phyloP scores from a whole-genome alignment of 805 yeast genomes.

The Candida peoriensis region DNA sequence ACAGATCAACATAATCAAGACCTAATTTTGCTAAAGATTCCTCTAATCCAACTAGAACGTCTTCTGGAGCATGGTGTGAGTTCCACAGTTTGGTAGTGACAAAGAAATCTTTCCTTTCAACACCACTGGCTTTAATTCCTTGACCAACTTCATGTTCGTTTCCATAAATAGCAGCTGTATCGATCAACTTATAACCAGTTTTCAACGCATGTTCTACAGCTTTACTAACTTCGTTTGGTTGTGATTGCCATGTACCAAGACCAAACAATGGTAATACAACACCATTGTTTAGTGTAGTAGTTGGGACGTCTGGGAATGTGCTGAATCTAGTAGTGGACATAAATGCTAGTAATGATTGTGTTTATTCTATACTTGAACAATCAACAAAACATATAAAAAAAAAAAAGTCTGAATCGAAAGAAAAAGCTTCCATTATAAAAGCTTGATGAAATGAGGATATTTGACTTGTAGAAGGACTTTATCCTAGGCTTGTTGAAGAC shows the following conservation, averaged over 20 bases:
- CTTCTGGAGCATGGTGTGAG: constrained; percentile 38
- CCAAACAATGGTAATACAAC: constrained; percentile 47
- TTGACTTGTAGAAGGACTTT: no score
- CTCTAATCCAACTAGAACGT: constrained; percentile 48
- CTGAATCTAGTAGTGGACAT: constrained; percentile 3
- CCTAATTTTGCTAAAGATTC: constrained; percentile 58
- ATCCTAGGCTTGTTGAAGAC: no score
- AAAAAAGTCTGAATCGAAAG: no score
- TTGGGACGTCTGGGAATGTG: constrained; percentile 6
- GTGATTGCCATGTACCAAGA: constrained; percentile 43
- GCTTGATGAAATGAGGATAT: no score
- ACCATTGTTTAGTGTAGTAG: constrained; percentile 42
- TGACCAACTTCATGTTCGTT: constrained; percentile 55
- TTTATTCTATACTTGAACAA: no score
- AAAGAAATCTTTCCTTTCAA: constrained; percentile 60
- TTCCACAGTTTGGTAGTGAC: constrained; percentile 70
- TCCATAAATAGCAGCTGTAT: constrained; percentile 50
- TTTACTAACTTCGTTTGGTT: constrained; percentile 25
- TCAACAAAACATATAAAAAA: no score
- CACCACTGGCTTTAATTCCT: constrained; percentile 49
- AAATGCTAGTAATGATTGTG: no score
- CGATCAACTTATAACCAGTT: constrained; percentile 58
- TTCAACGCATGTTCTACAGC: constrained; percentile 15
- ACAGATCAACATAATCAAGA: constrained; percentile 72
- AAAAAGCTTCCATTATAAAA: no score